phyloP scores from a whole-genome alignment of 2,329 filamentous ascomycete genomes.

The Alternaria alternata region DNA sequence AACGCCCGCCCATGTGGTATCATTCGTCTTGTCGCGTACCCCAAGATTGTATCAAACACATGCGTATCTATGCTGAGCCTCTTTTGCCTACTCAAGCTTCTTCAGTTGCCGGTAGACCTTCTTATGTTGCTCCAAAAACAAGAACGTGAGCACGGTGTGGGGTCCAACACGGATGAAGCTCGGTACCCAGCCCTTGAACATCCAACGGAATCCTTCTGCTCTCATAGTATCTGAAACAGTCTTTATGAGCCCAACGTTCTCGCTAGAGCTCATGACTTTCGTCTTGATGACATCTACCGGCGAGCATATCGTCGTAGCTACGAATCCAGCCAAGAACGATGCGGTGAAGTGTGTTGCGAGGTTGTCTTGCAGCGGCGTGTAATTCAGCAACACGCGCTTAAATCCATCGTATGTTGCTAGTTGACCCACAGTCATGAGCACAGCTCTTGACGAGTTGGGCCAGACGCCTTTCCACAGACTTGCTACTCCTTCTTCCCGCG shows the following conservation, averaged over 20 bases:
- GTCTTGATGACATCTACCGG: conserved; percentile 93
- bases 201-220: conserved; percentile 78
- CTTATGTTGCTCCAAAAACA: conserved; percentile 88
- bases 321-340: conserved; percentile 79
- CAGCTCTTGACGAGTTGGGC: conserved; percentile 81
- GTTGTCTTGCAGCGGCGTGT: conserved; percentile 71
- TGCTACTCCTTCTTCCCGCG: conserved; percentile 78
- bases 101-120: conserved; percentile 68
- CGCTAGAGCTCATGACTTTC: conserved; percentile 76
- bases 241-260: conserved; percentile 63
- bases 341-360: conserved; percentile 81
- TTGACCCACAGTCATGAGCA: conserved; percentile 88
- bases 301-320: conserved; percentile 84
- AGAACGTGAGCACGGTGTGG: conserved; percentile 86
- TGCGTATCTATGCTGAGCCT: neutral
- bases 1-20: conserved; percentile 21
- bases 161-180: conserved; percentile 72
- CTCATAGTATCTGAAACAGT: conserved; percentile 73
- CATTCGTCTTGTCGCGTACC: conserved; percentile 4
- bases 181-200: conserved; percentile 92
- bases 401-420: conserved; percentile 85
- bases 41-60: neutral
- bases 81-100: conserved; percentile 3
- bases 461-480: conserved; percentile 85
- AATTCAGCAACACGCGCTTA: conserved; percentile 72